Evolutionary conservation across 1,139 yeast species (phyloP), one percentile per base, ranked within the genome.

Genomic region (Yamadazyma mexicana): DNA sequence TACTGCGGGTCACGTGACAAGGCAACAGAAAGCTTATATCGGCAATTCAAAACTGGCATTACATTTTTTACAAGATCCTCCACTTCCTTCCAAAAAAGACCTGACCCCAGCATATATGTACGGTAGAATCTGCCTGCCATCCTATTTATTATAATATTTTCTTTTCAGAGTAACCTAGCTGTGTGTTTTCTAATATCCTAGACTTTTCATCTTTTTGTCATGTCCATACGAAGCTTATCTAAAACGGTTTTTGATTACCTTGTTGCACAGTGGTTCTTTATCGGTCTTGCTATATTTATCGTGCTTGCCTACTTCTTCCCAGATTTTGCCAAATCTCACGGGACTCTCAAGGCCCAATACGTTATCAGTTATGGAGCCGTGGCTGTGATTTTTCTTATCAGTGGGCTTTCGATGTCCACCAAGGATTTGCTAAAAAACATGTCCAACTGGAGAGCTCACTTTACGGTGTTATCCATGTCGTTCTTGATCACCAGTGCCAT

Each of bases 321-420:
- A 1, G 71, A 81, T 44, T 87, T 87, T 60, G 96, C 95, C 3
- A 75, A 87, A 45, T 84, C 81, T 50, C 92, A 87, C 5, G 96
- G 96, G 1, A 67, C 79, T n/a, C 75, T 88, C 17, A 66, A 72
- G 45, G 89, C 83, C 3, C 79, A 88, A 56, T 87, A 86, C 55
- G 66, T 87, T 32, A 85, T 89, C 34, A 84, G 84, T 15, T 89
- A 88, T 56, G 89, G 91, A 29, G 95, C 95, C 0, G 95, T 88
- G 12, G 95, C 95, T 0, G 65, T 87, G 34, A 87, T 88, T 44
- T 88, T 89, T 62, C 67, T 89, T 33, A 77, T 87, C 26, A 81
- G 89, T 37, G 96, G 96, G 0, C 61, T 88, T 25, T 78, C 89
- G 18, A 87, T 88, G 81, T 67, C 79, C 24, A 77, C 95, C 0